A percentile compares a stretch with the other conserved stretches of the same genome.
These are phyloP conservation scores for Collybiopsis luxurians DNA, from an alignment of 768 basidiomycete genomes.

Conservation along the genomic window DNA sequence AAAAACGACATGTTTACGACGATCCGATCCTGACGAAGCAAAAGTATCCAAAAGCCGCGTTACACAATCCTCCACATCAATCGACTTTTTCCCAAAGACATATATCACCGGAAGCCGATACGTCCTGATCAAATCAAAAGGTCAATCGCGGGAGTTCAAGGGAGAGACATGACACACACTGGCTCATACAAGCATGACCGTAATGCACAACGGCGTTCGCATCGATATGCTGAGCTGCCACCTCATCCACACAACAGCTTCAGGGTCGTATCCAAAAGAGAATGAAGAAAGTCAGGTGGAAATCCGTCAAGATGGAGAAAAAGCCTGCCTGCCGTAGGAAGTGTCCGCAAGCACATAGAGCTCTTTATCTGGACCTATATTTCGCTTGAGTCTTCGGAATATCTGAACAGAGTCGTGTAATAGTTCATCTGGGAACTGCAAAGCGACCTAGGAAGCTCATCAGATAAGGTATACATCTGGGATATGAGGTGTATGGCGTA, in stretches of 20 bases:
- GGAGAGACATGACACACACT: constrained; percentile 47
- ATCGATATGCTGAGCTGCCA: constrained; percentile 91
- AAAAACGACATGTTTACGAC: constrained; percentile 42
- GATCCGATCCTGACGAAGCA: constrained; percentile 3
- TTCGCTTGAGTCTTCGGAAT: constrained; percentile 60
- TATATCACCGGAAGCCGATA: constrained; percentile 88
- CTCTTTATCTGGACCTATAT: constrained; percentile 46
- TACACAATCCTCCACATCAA: constrained; percentile 57
- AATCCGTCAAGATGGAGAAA: neutral
- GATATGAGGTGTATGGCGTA: constrained; percentile 27
- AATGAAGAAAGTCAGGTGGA: neutral
- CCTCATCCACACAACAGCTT: constrained; percentile 96
- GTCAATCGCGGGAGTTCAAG: neutral
- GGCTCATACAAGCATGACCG: constrained; percentile 93
- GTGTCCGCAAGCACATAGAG: constrained; percentile 95
- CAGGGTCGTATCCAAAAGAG: neutral
- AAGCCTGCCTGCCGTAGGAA: constrained; percentile 84
- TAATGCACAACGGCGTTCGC: constrained; percentile 93
- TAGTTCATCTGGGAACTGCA: constrained; percentile 96
- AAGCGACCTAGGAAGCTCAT: constrained; percentile 55
- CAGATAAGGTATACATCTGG: neutral
- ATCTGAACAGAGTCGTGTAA: constrained; percentile 84
- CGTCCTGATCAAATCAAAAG: constrained; percentile 56
- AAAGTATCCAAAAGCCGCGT: constrained; percentile 26
- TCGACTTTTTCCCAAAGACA: constrained; percentile 74